These are phyloP conservation scores for Monosporozyma siamensis DNA, from an alignment of 805 yeast genomes.

Conservation along the genomic window DNA sequence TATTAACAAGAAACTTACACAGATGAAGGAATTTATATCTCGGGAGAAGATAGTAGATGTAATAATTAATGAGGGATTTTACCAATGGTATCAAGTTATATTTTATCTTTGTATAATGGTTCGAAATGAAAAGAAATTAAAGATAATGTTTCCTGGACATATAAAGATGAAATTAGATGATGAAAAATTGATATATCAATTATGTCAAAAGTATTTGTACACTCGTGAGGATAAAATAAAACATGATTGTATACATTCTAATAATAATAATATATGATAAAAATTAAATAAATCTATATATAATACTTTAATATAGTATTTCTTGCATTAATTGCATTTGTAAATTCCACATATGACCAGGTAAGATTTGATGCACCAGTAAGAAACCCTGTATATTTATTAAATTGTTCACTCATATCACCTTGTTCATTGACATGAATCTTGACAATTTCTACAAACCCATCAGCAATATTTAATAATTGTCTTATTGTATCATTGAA, in stretches of 20 bases:
- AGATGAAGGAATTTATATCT: slow-evolving; percentile 40
- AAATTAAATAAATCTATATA: background rate
- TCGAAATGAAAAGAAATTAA: slow-evolving; percentile 28
- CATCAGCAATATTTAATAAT: slow-evolving; percentile 52
- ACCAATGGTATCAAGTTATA: slow-evolving; percentile 51
- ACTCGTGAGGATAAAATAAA: background rate
- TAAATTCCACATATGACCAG: slow-evolving; percentile 81
- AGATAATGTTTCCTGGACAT: slow-evolving; percentile 24
- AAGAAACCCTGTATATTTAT: slow-evolving; percentile 69
- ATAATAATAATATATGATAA: background rate
- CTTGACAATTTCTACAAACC: slow-evolving; percentile 50
- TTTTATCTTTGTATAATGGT: slow-evolving; percentile 55
- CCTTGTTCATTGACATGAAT: slow-evolving; percentile 49
- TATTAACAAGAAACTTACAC: slow-evolving; percentile 10
- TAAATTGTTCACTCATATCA: slow-evolving; percentile 88
- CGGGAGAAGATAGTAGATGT: slow-evolving; percentile 49
- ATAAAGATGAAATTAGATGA: slow-evolving; percentile 18
- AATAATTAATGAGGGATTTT: slow-evolving; percentile 67
- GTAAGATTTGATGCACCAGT: slow-evolving; percentile 83
- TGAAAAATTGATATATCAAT: slow-evolving; percentile 19
- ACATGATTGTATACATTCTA: background rate
- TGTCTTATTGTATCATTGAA: slow-evolving; percentile 39
- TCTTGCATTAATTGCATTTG: slow-evolving; percentile 63
- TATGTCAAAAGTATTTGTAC: slow-evolving; percentile 10
- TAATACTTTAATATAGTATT: slow-evolving; percentile 12